Conservation (phyloP, 768 basidiomycete genomes). For the Mycena galericulata region DNA sequence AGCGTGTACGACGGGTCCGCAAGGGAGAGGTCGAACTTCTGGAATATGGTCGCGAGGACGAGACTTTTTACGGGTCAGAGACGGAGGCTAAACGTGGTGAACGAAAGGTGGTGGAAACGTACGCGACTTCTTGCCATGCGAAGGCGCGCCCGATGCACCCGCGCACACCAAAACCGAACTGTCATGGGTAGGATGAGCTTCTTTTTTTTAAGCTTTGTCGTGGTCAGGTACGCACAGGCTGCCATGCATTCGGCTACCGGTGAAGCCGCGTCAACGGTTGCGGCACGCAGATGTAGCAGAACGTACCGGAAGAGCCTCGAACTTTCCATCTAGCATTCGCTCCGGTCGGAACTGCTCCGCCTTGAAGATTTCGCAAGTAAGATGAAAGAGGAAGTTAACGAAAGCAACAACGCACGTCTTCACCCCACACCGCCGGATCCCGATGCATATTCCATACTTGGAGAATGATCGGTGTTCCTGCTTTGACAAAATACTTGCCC, state of each 20-base stretch:
- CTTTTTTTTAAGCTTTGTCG: slow-evolving; percentile 28
- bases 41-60: slow-evolving; percentile 54
- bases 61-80: slow-evolving; percentile 31
- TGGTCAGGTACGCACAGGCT: slow-evolving; percentile 45
- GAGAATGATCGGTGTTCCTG: slow-evolving; percentile 44
- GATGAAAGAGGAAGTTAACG: too few species aligned
- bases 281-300: not conserved
- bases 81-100: not conserved
- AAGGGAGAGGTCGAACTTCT: slow-evolving; percentile 57
- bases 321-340: slow-evolving; percentile 59
- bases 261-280: not conserved
- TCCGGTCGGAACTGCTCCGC: slow-evolving; percentile 58
- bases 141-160: slow-evolving; percentile 55
- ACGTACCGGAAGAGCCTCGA: slow-evolving; percentile 54
- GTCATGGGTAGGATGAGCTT: slow-evolving; percentile 9
- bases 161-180: slow-evolving; percentile 39
- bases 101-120: not conserved
- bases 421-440: slow-evolving; percentile 60
- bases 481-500: slow-evolving; percentile 54
- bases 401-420: slow-evolving; percentile 49
- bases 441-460: slow-evolving; percentile 48
- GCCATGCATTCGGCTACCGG: slow-evolving; percentile 54
- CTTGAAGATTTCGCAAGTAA: slow-evolving; percentile 35
- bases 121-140: slow-evolving; percentile 59
- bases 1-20: slow-evolving; percentile 57